Conservation (phyloP, 2,329 filamentous ascomycete species). For the Botryotinia globosa region DNA sequence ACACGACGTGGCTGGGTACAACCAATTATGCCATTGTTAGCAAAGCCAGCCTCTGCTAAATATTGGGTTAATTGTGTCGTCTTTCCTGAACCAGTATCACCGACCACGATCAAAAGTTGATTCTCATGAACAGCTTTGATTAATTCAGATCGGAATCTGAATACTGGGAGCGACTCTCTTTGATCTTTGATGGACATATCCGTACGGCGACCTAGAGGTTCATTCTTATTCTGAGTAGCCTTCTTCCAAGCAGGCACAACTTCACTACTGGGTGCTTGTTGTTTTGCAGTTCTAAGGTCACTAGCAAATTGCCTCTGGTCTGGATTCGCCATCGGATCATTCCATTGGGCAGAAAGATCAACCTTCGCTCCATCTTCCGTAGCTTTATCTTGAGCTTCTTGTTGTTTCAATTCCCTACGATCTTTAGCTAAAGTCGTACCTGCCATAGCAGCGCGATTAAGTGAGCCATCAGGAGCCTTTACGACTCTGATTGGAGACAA, state of each 20-base stretch:
- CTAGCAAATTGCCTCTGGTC: conserved; percentile 86
- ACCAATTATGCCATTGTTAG: conserved; percentile 82
- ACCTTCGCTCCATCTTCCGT: conserved; percentile 74
- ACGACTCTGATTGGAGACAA: conserved; percentile 93
- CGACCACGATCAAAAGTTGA: conserved; percentile 91
- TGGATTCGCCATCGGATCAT: conserved; percentile 89
- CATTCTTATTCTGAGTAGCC: conserved; percentile 73
- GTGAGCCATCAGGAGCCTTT: conserved; percentile 95
- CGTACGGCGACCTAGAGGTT: conserved; percentile 81
- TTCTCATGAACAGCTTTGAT: conserved; percentile 84
- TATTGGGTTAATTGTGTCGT: conserved; percentile 97
- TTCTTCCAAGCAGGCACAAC: conserved; percentile 90
- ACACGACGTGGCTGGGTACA: conserved; percentile 97
- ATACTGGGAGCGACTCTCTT: conserved; percentile 85
- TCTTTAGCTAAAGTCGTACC: conserved; percentile 87
- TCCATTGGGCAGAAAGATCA: conserved; percentile 87
- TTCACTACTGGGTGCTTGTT: conserved; percentile 56
- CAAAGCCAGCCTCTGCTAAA: conserved; percentile 87
- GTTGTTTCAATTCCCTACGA: conserved; percentile 80
- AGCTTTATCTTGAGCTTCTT: conserved; percentile 75
- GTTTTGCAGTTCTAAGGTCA: conserved; percentile 70
- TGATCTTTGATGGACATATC: conserved; percentile 94
- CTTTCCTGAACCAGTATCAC: conserved; percentile 95
- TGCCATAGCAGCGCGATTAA: conserved; percentile 94
- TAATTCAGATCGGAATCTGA: conserved; percentile 79